Evolutionary conservation across 1,139 yeast species (phyloP), one percentile per base, ranked within the genome.

Genomic region (Suhomyces maxii): DNA sequence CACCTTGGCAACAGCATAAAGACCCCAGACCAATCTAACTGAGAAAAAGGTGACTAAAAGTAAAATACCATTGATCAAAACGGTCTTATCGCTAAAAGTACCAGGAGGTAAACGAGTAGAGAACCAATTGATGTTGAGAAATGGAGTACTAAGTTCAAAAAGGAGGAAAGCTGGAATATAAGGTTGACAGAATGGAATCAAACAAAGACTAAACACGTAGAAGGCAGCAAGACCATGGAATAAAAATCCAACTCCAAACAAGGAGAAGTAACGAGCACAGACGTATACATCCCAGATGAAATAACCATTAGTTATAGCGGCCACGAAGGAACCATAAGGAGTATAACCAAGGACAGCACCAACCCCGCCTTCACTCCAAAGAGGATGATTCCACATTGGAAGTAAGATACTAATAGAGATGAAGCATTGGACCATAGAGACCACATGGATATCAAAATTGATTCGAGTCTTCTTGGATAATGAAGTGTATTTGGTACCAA

Each of bases 111-210:
- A 77, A 58, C 85, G 84, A 44, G 87, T 71, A 2, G 93, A 88
- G 62, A 88, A 85, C 97, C 97, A 91, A 68, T 96, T 86, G 53
- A 90, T 66, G 68, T 93, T 91, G 48, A 93, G 83, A 63, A 91
- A 91, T 10, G 99, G 98, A 8, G 97, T 93, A 18, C 96, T 88
- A 48, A 87, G 76, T 68, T 93, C 99, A 69, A 93, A 93, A 50
- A 89, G 60, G 57, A 93, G 75, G 67, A 93, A 93, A 8, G 84
- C 81, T 1, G 96, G 95, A 53, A 89, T 79, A 79, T 89, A 89
- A 14, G 96, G 95, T 47, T 82, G 70, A 53, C 79, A 74, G 57
- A 71, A 79, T 11, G 83, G 83, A 8, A 55, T 47, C 41, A 76
- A 69, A 47, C 82, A 63, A 18, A 84, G 80, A 26, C 70, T 67